These are phyloP conservation scores for Lactarius evosmus DNA, from an alignment of 768 basidiomycete species.

Conservation along the genomic window DNA sequence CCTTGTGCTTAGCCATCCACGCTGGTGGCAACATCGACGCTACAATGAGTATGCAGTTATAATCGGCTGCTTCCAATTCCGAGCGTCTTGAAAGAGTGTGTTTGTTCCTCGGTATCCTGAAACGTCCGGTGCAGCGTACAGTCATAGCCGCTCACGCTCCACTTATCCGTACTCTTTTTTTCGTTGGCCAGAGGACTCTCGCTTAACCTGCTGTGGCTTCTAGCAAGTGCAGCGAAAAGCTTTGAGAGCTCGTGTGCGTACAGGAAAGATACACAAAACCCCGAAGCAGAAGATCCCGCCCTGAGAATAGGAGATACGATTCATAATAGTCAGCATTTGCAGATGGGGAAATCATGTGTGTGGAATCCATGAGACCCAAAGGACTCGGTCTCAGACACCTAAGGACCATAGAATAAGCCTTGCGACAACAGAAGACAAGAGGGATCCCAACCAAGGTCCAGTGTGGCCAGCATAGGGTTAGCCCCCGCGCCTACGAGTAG, in stretches of 20 bases:
- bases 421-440: neutral
- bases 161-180: conserved; percentile 20
- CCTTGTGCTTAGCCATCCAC: conserved; percentile 9
- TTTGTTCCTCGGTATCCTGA: conserved; percentile 9
- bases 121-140: neutral
- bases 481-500: neutral
- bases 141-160: conserved; percentile 8
- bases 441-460: neutral
- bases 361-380: neutral
- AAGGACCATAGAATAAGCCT: neutral
- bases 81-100: neutral
- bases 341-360: neutral
- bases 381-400: neutral
- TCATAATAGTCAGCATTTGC: no score
- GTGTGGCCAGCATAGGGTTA: neutral
- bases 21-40: conserved; percentile 11
- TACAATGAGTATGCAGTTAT: conserved; percentile 14
- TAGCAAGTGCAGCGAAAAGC: no score
- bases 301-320: no score
- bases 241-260: no score
- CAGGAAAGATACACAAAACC: no score
- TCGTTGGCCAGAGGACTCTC: conserved; percentile 6
- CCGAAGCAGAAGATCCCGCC: no score
- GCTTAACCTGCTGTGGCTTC: no score
- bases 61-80: neutral